Conservation (phyloP, 306 rosid species). For the Chamaecrista fasciculata region DNA sequence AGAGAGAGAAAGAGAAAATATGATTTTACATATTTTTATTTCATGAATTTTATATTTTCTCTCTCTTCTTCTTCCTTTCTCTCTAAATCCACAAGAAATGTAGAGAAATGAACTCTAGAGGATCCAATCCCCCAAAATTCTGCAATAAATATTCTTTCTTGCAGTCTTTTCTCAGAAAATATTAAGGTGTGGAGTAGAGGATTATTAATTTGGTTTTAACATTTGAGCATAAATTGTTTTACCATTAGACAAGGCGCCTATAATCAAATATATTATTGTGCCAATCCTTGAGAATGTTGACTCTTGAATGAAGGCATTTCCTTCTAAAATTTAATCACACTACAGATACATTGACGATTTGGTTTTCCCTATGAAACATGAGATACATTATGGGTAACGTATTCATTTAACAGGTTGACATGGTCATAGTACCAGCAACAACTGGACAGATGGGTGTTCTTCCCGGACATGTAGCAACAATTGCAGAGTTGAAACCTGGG, state of each 20-base stretch:
- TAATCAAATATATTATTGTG: neutral
- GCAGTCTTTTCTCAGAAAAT: neutral
- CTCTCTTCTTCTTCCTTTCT: too few relatives aligned
- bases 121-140: too few relatives aligned
- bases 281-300: neutral
- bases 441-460: conserved; percentile 99
- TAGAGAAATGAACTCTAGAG: too few relatives aligned
- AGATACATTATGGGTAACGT: neutral
- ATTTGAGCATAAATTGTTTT: neutral
- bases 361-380: conserved; percentile 1
- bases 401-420: conserved; percentile 69
- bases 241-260: neutral
- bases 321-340: neutral
- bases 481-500: conserved; percentile 97
- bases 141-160: neutral
- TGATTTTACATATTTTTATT: too few relatives aligned
- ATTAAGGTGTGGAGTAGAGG: neutral
- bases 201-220: neutral
- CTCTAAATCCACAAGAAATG: too few relatives aligned
- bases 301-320: neutral
- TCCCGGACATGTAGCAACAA: conserved; percentile 97
- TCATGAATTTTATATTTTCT: too few relatives aligned
- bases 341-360: neutral
- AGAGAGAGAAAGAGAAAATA: too few relatives aligned
- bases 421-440: conserved; percentile 93